Evolutionary conservation across 768 basidiomycete genomes (phyloP).

Genomic region (Multifurca ochricompacta): DNA sequence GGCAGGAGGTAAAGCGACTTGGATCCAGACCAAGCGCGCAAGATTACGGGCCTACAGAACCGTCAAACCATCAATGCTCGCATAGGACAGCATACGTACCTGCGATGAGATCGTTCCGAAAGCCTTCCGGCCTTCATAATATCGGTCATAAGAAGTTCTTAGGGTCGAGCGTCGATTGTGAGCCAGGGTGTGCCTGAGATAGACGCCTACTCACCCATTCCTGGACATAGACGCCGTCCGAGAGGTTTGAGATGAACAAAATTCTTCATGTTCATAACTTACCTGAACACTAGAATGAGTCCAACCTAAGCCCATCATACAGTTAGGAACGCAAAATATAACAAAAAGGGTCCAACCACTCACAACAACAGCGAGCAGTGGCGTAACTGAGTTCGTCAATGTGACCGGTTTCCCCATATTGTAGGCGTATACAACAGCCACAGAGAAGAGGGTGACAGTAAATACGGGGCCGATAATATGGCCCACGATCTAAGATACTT

Average conservation of each 20-base stretch:
- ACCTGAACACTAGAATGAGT: conserved; percentile 83
- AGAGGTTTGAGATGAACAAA: neutral
- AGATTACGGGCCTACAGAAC: conserved; percentile 55
- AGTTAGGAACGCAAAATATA: neutral
- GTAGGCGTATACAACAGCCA: conserved; percentile 50
- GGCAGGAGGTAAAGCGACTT: conserved; percentile 56
- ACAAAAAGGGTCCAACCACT: conserved; percentile 24
- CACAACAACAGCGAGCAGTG: conserved; percentile 84
- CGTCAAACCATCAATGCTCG: neutral
- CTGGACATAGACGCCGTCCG: conserved; percentile 29
- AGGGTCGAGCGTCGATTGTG: neutral
- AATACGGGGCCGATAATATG: conserved; percentile 76
- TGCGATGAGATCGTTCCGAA: conserved; percentile 67
- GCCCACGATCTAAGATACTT: conserved; percentile 47
- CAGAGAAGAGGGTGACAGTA: conserved; percentile 73
- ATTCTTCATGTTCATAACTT: conserved; percentile 22
- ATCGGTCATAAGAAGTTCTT: conserved; percentile 81
- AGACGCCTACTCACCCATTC: conserved; percentile 43
- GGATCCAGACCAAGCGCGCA: conserved; percentile 71
- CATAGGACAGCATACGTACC: conserved; percentile 27
- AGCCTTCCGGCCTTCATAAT: conserved; percentile 83
- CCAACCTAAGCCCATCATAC: conserved; percentile 56
- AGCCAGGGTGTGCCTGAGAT: neutral
- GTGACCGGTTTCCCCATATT: conserved; percentile 49
- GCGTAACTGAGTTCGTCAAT: conserved; percentile 78